Evolutionary conservation across 768 basidiomycete genomes (phyloP).

Genomic region (Imleria badia): DNA sequence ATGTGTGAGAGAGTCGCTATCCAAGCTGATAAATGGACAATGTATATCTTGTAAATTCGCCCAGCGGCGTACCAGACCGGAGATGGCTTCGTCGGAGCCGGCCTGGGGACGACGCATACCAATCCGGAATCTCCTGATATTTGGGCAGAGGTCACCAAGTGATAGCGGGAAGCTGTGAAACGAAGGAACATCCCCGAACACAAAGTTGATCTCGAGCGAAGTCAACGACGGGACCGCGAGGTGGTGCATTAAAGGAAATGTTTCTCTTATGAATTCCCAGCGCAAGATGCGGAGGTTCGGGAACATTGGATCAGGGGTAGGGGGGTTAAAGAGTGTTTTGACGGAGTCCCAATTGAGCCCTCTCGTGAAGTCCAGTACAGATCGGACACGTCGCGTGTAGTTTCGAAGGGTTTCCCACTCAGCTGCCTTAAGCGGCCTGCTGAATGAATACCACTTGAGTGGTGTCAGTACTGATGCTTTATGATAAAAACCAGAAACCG

Average conservation of each 20-base stretch:
- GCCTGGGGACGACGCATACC: conserved; percentile 18
- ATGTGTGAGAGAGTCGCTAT: conserved; percentile 15
- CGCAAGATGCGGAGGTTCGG: conserved; percentile 20
- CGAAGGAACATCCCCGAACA: conserved; percentile 17
- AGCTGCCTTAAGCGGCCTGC: conserved; percentile 3
- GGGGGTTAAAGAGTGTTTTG: conserved; percentile 15
- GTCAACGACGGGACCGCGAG: conserved; percentile 13
- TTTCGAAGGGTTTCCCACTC: conserved; percentile 15
- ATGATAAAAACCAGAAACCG: not conserved
- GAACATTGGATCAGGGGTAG: conserved; percentile 15
- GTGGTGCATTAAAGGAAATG: conserved; percentile 17
- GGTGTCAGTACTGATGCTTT: not conserved
- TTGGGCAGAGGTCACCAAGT: conserved; percentile 19
- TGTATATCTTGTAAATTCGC: conserved; percentile 12
- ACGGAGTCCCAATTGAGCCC: conserved; percentile 20
- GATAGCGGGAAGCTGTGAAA: conserved; percentile 18
- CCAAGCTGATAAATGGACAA: conserved; percentile 13
- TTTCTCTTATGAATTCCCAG: conserved; percentile 20
- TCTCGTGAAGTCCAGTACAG: conserved; percentile 11
- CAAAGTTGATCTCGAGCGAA: conserved; percentile 21
- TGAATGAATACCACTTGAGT: conserved; percentile 16
- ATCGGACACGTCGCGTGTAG: conserved; percentile 13
- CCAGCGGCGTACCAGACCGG: conserved; percentile 16
- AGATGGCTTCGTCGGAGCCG: conserved; percentile 9
- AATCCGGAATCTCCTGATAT: conserved; percentile 7